phyloP scores from a whole-genome alignment of 345 rosid genomes.

The Syzygium aqueum region DNA sequence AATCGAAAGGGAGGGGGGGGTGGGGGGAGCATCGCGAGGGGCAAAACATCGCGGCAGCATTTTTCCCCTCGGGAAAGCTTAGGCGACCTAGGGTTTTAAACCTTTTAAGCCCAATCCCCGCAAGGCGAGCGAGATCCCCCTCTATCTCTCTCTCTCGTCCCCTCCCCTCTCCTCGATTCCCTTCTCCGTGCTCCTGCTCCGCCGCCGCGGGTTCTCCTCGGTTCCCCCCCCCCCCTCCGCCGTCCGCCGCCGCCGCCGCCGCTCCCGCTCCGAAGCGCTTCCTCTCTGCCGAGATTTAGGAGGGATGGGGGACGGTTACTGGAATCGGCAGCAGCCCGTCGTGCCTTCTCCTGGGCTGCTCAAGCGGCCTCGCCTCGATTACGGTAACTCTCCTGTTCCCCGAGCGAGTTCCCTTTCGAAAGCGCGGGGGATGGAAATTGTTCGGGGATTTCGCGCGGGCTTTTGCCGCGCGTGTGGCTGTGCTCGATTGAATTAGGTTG shows the following conservation, averaged over 20 bases:
- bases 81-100: slow-evolving; percentile 1
- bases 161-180: neutral
- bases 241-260: neutral
- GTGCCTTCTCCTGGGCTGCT: slow-evolving; percentile 28
- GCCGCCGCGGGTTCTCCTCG: neutral
- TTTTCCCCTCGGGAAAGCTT: neutral
- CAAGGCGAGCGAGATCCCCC: neutral
- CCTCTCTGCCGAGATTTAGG: neutral
- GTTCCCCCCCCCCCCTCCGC: neutral
- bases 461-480: neutral
- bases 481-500: neutral
- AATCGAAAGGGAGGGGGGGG: neutral
- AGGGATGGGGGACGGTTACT: slow-evolving; percentile 54
- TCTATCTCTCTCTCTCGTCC: neutral
- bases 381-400: slow-evolving; percentile 21
- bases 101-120: neutral
- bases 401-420: neutral
- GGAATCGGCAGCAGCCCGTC: slow-evolving; percentile 37
- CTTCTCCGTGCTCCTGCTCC: neutral
- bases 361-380: slow-evolving; percentile 57
- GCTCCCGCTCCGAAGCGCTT: neutral
- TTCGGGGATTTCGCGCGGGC: neutral
- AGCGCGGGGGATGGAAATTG: too few species aligned
- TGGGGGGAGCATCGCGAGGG: neutral
- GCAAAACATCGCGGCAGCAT: neutral